These are phyloP conservation scores for Trichoderma lentiforme DNA, from an alignment of 2,329 filamentous ascomycete genomes.

Conservation along the genomic window DNA sequence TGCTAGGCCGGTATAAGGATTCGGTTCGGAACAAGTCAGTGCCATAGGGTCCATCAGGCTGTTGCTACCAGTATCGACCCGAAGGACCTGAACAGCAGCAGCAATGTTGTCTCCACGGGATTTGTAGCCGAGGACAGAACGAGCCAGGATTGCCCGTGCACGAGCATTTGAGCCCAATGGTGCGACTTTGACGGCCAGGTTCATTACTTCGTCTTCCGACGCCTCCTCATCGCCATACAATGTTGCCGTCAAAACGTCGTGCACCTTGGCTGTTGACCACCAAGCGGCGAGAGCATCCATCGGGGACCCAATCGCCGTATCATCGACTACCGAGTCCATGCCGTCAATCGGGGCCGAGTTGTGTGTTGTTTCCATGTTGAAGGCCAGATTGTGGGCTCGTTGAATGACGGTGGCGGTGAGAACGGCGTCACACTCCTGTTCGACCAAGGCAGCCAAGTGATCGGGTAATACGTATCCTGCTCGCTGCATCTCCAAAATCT, in stretches of 20 bases:
- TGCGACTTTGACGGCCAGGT: constrained; percentile 67
- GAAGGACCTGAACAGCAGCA: constrained; percentile 51
- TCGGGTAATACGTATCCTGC: constrained; percentile 62
- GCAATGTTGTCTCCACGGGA: constrained; percentile 56
- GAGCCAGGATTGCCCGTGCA: constrained; percentile 56
- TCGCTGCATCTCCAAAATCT: neutral
- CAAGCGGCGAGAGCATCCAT: constrained; percentile 89
- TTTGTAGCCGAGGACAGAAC: constrained; percentile 53
- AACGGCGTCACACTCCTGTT: constrained; percentile 78
- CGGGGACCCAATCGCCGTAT: constrained; percentile 78
- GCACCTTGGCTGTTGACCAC: constrained; percentile 75
- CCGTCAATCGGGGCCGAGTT: constrained; percentile 63
- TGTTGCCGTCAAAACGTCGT: constrained; percentile 63
- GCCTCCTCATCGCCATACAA: constrained; percentile 46
- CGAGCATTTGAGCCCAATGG: constrained; percentile 75
- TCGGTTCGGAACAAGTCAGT: constrained; percentile 44
- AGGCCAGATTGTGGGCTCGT: constrained; percentile 84
- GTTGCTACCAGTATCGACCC: constrained; percentile 29
- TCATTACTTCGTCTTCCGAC: constrained; percentile 46
- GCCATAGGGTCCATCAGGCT: constrained; percentile 32
- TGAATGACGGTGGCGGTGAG: constrained; percentile 75
- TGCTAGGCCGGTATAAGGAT: constrained; percentile 50
- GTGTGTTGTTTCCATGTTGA: constrained; percentile 73
- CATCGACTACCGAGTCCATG: constrained; percentile 81
- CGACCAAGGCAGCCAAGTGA: constrained; percentile 71